phyloP scores from a whole-genome alignment of 805 yeast species.

The Zygotorulaspora danielsina region DNA sequence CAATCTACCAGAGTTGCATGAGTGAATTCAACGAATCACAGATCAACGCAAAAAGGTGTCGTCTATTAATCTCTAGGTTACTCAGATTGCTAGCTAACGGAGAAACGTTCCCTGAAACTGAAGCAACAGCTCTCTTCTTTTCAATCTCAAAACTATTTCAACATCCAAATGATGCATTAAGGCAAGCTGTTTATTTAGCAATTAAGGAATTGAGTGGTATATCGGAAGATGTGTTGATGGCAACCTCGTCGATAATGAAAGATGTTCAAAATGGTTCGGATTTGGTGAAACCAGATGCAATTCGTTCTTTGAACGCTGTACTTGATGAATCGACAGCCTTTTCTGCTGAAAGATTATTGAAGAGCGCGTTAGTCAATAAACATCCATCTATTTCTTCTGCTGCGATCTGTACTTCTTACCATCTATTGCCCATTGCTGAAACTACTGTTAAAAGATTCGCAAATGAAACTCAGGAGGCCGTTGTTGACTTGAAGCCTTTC shows the following conservation, averaged over 20 bases:
- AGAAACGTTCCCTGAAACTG: conserved; percentile 79
- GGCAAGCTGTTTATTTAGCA: conserved; percentile 91
- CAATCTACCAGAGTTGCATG: conserved; percentile 92
- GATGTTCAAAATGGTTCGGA: conserved; percentile 89
- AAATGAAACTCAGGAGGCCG: conserved; percentile 91
- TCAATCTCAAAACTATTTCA: conserved; percentile 93
- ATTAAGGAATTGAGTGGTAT: conserved; percentile 83
- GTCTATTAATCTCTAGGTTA: conserved; percentile 74
- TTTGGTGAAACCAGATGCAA: conserved; percentile 88
- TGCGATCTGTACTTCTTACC: conserved; percentile 89
- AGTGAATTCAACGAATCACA: conserved; percentile 91
- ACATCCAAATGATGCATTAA: conserved; percentile 72
- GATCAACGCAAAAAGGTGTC: conserved; percentile 80
- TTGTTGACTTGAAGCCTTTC: conserved; percentile 42
- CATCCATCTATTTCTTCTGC: conserved; percentile 88
- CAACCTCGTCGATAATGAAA: conserved; percentile 95
- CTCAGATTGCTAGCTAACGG: conserved; percentile 80
- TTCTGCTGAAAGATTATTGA: conserved; percentile 87
- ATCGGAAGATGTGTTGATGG: conserved; percentile 93
- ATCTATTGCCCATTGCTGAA: conserved; percentile 80
- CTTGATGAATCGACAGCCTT: conserved; percentile 88
- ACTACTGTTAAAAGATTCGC: conserved; percentile 92
- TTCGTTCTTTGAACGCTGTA: conserved; percentile 84
- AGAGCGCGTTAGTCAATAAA: conserved; percentile 86
- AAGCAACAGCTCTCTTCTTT: conserved; percentile 89